Evolutionary conservation across 257 asterid species (phyloP).

Genomic region (Ilex asprella): DNA sequence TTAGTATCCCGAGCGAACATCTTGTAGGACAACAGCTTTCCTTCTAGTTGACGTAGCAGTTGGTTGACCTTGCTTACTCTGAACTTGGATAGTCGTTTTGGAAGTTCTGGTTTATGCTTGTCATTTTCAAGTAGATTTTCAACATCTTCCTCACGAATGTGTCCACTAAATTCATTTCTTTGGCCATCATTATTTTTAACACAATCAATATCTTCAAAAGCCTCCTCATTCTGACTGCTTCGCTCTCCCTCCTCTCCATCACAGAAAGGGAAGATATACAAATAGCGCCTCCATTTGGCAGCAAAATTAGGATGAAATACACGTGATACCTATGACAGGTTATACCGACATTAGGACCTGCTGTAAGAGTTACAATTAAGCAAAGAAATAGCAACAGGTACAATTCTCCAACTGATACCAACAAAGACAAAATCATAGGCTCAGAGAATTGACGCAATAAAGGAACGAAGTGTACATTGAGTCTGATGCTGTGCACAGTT

Average conservation of each 20-base stretch:
- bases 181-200: constrained; percentile 14
- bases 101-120: constrained; percentile 28
- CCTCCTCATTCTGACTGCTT: constrained; percentile 24
- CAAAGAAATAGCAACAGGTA: background rate
- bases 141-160: constrained; percentile 20
- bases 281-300: constrained; percentile 95
- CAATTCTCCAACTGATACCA: background rate
- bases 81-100: constrained; percentile 52
- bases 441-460: background rate
- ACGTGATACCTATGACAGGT: constrained; percentile 58
- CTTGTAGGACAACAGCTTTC: constrained; percentile 77
- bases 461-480: constrained; percentile 4
- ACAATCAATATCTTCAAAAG: constrained; percentile 11
- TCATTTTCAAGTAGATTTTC: constrained; percentile 20
- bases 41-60: constrained; percentile 71
- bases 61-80: constrained; percentile 61
- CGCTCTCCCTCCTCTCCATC: constrained; percentile 29
- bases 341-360: background rate
- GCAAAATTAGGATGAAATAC: constrained; percentile 96
- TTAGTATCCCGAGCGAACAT: constrained; percentile 96
- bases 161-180: constrained; percentile 20
- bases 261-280: constrained; percentile 74
- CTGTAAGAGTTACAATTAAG: background rate
- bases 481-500: constrained; percentile 5
- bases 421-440: background rate